Percentiles rank a stretch among this genome's conserved stretches.
Conservation (phyloP, 2,329 filamentous ascomycete species). For the Microsporum audouinii region DNA sequence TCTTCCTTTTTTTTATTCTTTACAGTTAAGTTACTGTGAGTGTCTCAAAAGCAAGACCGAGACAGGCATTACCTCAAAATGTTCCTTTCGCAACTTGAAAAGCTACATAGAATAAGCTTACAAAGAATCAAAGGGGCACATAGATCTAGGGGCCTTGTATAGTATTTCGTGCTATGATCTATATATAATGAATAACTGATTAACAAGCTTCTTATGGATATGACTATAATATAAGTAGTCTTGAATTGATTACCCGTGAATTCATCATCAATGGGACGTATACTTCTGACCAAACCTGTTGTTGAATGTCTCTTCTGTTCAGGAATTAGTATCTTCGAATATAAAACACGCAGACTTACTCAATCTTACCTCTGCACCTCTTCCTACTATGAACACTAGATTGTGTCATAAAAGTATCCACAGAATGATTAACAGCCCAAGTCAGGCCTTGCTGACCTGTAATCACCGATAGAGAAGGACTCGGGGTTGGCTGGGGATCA, state of each 20-base stretch:
- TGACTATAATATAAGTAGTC: background rate
- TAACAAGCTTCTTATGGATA: background rate
- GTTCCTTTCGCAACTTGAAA: no score
- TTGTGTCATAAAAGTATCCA: constrained; percentile 12
- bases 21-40: background rate
- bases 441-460: constrained; percentile 4
- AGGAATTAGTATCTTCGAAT: background rate
- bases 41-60: background rate
- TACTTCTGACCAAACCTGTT: constrained; percentile 11
- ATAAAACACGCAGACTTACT: background rate
- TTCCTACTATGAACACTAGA: constrained; percentile 14
- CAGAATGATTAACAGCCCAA: constrained; percentile 10
- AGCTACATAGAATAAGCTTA: no score
- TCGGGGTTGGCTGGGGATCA: constrained; percentile 22
- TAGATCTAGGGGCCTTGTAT: background rate
- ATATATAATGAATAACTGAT: background rate
- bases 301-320: constrained; percentile 11
- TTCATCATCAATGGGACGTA: background rate
- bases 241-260: background rate
- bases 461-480: constrained; percentile 8
- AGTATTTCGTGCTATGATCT: background rate
- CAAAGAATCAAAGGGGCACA: no score
- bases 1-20: background rate
- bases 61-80: background rate
- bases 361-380: constrained; percentile 20